Evolutionary conservation across 441 rosid species (phyloP).

Genomic region (Euphorbia celastroides): DNA sequence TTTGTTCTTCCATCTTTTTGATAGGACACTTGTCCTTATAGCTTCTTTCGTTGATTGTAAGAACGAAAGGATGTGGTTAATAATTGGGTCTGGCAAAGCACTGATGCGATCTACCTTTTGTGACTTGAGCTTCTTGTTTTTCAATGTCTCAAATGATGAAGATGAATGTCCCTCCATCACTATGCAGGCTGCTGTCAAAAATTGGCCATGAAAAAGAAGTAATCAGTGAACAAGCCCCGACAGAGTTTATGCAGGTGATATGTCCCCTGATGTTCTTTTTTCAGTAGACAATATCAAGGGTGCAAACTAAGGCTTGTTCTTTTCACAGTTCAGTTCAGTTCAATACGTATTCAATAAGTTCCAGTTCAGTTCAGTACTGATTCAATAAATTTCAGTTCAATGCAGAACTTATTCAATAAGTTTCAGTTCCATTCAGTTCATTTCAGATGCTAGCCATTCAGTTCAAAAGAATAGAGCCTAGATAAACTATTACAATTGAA

Average conservation of each 20-base stretch:
- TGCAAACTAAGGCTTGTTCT: too few species aligned
- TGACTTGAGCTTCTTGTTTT: not conserved
- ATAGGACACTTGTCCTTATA: slow-evolving; percentile 14
- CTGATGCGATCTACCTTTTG: slow-evolving; percentile 11
- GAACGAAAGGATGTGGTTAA: slow-evolving; percentile 18
- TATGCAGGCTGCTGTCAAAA: not conserved
- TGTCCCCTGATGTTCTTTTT: too few species aligned
- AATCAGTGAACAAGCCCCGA: not conserved
- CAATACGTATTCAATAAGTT: too few species aligned
- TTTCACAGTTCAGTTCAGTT: too few species aligned
- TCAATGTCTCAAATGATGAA: not conserved
- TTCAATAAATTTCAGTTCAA: too few species aligned
- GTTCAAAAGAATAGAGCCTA: not conserved
- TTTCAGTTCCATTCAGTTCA: too few species aligned
- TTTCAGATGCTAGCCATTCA: too few species aligned
- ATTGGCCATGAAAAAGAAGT: not conserved
- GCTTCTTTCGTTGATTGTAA: slow-evolving; percentile 12
- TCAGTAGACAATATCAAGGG: too few species aligned
- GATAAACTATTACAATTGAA: not conserved
- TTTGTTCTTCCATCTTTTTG: slow-evolving; percentile 12
- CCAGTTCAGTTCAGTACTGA: too few species aligned
- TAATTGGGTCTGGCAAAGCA: slow-evolving; percentile 13
- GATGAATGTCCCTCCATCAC: not conserved
- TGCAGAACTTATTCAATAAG: too few species aligned
- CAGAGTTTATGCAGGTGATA: not conserved